A percentile compares a stretch with the other conserved stretches of the same genome.
phyloP scores from a whole-genome alignment of 1,139 yeast species.

The Debaryomyces fabryi region DNA sequence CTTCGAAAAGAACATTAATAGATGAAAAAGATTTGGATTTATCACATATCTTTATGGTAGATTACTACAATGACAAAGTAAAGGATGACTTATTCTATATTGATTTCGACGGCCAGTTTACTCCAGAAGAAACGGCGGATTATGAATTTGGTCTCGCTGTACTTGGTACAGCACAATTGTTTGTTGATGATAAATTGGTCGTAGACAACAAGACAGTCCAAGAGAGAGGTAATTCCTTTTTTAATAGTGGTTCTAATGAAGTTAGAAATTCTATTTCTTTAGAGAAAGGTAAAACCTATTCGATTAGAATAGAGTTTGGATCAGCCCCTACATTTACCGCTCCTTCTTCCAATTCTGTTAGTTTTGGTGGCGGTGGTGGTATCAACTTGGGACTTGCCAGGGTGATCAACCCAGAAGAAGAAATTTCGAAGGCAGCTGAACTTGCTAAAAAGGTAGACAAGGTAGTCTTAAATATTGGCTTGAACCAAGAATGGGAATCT shows the following conservation, averaged over 20 bases:
- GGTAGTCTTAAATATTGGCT: slow-evolving; percentile 47
- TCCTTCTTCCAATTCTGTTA: slow-evolving; percentile 48
- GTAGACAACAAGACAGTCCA: slow-evolving; percentile 62
- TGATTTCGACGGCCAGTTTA: slow-evolving; percentile 46
- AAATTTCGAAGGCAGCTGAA: slow-evolving; percentile 30
- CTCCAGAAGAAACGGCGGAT: slow-evolving; percentile 50
- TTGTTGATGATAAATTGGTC: slow-evolving; percentile 51
- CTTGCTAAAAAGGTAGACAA: slow-evolving; percentile 36
- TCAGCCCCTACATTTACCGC: slow-evolving; percentile 44
- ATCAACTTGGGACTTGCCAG: slow-evolving; percentile 32
- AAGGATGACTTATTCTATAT: slow-evolving; percentile 34
- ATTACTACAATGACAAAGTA: slow-evolving; percentile 40
- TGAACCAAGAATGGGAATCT: slow-evolving; percentile 41
- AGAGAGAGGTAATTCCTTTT: slow-evolving; percentile 45
- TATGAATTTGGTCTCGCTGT: slow-evolving; percentile 56
- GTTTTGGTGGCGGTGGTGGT: slow-evolving; percentile 29
- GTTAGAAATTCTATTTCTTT: slow-evolving; percentile 37
- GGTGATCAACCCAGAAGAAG: slow-evolving; percentile 25
- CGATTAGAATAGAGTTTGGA: slow-evolving; percentile 50
- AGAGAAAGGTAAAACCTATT: slow-evolving; percentile 43
- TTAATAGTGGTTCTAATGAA: slow-evolving; percentile 54
- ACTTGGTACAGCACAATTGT: slow-evolving; percentile 57
- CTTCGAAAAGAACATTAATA: slow-evolving; percentile 29
- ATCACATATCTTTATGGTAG: slow-evolving; percentile 49
- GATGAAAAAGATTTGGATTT: slow-evolving; percentile 36